Evolutionary conservation across 768 basidiomycete species (phyloP).

Genomic region (Trametes coccinea): DNA sequence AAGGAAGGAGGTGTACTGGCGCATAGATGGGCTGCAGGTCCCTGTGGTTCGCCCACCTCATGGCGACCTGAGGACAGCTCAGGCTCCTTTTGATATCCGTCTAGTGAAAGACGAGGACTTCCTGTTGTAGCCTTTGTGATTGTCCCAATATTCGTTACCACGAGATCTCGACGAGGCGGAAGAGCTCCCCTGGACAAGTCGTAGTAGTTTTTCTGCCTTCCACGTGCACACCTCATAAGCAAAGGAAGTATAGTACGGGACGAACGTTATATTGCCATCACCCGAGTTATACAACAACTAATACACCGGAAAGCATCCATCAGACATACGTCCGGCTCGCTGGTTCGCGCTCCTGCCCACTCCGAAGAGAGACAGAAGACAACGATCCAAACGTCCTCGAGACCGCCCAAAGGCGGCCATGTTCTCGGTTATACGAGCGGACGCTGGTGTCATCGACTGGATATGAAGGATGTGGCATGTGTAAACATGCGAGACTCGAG

Average conservation of each 20-base stretch:
- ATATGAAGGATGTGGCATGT: slow-evolving; percentile 41
- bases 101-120: slow-evolving; percentile 34
- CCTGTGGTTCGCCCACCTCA: slow-evolving; percentile 39
- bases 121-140: neutral
- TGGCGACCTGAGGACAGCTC: slow-evolving; percentile 36
- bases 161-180: too few species aligned
- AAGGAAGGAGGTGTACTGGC: slow-evolving; percentile 40
- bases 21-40: slow-evolving; percentile 36
- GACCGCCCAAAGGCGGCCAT: slow-evolving; percentile 27
- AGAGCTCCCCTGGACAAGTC: too few species aligned
- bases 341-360: slow-evolving; percentile 28
- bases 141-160: too few species aligned
- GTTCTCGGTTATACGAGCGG: slow-evolving; percentile 40
- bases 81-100: slow-evolving; percentile 36
- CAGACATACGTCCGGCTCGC: slow-evolving; percentile 37
- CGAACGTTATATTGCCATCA: too few species aligned
- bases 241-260: too few species aligned
- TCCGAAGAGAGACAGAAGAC: slow-evolving; percentile 20
- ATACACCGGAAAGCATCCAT: slow-evolving; percentile 25
- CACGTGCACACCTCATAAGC: too few species aligned
- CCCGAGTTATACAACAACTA: neutral
- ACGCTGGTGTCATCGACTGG: slow-evolving; percentile 38
- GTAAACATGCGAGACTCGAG: slow-evolving; percentile 44
- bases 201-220: too few species aligned
- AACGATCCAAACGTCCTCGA: slow-evolving; percentile 39